Base-by-base conservation (phyloP, 345 rosid genomes). In the Citropsis articulata region DNA sequence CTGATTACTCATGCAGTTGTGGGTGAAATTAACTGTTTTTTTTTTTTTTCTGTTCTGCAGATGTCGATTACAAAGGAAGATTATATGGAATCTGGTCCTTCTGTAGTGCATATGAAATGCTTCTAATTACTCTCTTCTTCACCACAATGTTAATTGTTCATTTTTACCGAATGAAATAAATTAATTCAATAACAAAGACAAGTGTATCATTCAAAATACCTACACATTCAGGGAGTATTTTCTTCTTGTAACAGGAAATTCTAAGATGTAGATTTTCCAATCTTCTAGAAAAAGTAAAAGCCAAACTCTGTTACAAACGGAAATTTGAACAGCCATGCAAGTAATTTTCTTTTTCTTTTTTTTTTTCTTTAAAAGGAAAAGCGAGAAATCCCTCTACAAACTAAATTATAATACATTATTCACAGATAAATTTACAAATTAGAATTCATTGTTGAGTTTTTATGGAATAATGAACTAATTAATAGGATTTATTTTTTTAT, bases 21-120 rank as follows among this genome's bases (percentile, higher is more conserved):
- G 50, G 50, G 50, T 45, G 50, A 45, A 45, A 45, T 45, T 45
- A 45, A 45, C 50, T 35, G 36, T 6, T 35, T 45, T 2, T 45
- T 45, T 45, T 45, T 45, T 3, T 2, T 2, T 2, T 12, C 16
- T 45, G 14, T 45, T 13, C 59, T 83, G 78, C 72, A 83, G 85
- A 77, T 79, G 83, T 79, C 81, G 85, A 77, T 79, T 31, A 53
- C 81, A 1, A 76, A 68, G 85, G 83, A 53, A 2, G 83, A 83
- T 7, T 83, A 76, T 45, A 69, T 69, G 61, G 83, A 83, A 31
- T 76, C 76, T 28, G 83, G 85, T 13, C 66, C 81, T 38, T 53
- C 81, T 24, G 69, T 83, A 7, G 83, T 80, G 65, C 85, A 83
- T 75, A 77, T 68, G 75, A 80, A 79, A 66, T 76, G 85, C 59